Percentiles rank a stretch among this genome's conserved stretches.
phyloP scores from a whole-genome alignment of 768 basidiomycete species.

The Boletus sensibilis region DNA sequence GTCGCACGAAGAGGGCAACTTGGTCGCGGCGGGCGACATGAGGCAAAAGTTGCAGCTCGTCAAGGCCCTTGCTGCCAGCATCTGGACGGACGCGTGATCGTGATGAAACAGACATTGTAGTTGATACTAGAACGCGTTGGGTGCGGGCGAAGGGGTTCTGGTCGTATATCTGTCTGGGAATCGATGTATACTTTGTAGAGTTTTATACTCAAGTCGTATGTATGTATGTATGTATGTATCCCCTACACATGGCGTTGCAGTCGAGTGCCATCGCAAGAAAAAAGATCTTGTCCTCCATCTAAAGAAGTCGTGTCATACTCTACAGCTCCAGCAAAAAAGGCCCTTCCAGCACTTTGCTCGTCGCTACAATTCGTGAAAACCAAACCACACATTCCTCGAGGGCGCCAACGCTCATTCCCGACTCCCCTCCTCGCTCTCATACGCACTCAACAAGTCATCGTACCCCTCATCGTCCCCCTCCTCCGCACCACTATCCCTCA shows the following conservation, averaged over 20 bases:
- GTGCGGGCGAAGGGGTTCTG: no score
- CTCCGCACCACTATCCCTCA: slow-evolving; percentile 64
- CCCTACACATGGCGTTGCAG: background rate
- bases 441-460: slow-evolving; percentile 75
- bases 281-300: background rate
- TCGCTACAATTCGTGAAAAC: background rate
- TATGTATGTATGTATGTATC: no score
- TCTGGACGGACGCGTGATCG: slow-evolving; percentile 33
- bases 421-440: slow-evolving; percentile 69
- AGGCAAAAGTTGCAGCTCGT: slow-evolving; percentile 31
- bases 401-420: slow-evolving; percentile 20
- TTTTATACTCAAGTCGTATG: background rate
- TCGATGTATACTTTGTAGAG: background rate
- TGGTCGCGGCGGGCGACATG: slow-evolving; percentile 37
- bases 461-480: slow-evolving; percentile 79
- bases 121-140: background rate
- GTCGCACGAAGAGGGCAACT: slow-evolving; percentile 45
- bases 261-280: background rate
- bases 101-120: background rate
- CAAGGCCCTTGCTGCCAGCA: slow-evolving; percentile 35
- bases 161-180: background rate
- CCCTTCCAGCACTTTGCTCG: background rate
- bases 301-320: background rate
- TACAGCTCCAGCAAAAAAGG: slow-evolving; percentile 1
- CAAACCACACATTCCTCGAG: background rate